A percentile compares a stretch with the other conserved stretches of the same genome.
Conservation (phyloP, 768 basidiomycete genomes). For the Clathrus columnatus region DNA sequence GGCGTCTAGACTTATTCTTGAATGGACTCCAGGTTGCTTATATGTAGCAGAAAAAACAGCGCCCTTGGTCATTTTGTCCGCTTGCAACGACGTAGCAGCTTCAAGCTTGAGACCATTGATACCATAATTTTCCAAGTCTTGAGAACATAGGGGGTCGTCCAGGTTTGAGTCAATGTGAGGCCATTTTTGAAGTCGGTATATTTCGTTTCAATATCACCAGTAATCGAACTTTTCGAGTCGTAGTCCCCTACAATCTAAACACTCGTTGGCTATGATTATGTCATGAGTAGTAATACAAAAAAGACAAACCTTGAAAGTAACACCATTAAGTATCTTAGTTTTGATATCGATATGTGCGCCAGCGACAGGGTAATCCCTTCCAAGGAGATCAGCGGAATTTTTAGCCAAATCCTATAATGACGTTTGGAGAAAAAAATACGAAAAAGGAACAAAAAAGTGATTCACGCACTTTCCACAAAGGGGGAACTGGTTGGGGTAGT, state of each 20-base stretch:
- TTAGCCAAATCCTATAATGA: slow-evolving; percentile 85
- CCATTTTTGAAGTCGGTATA: slow-evolving; percentile 88
- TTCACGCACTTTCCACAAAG: slow-evolving; percentile 79
- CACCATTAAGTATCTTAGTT: slow-evolving; percentile 80
- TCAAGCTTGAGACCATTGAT: slow-evolving; percentile 98
- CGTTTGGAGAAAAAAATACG: too few relatives aligned
- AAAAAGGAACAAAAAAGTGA: too few relatives aligned
- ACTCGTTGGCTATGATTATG: neutral
- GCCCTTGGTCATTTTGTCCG: slow-evolving; percentile 70
- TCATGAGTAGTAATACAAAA: neutral
- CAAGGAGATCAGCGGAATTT: slow-evolving; percentile 90
- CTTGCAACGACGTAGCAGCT: slow-evolving; percentile 69
- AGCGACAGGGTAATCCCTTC: slow-evolving; percentile 88
- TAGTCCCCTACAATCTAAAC: slow-evolving; percentile 62
- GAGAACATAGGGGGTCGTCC: slow-evolving; percentile 92
- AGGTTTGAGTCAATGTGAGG: slow-evolving; percentile 86
- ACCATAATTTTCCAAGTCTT: slow-evolving; percentile 93
- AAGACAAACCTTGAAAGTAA: slow-evolving; percentile 70
- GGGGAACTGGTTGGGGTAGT: slow-evolving; percentile 91
- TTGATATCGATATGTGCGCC: slow-evolving; percentile 73
- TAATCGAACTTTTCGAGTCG: slow-evolving; percentile 70
- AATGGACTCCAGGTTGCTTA: slow-evolving; percentile 95
- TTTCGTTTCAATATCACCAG: slow-evolving; percentile 93
- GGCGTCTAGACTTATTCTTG: slow-evolving; percentile 81
- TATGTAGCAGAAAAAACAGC: slow-evolving; percentile 78